phyloP scores from a whole-genome alignment of 306 rosid genomes.

The Spatholobus suberectus region DNA sequence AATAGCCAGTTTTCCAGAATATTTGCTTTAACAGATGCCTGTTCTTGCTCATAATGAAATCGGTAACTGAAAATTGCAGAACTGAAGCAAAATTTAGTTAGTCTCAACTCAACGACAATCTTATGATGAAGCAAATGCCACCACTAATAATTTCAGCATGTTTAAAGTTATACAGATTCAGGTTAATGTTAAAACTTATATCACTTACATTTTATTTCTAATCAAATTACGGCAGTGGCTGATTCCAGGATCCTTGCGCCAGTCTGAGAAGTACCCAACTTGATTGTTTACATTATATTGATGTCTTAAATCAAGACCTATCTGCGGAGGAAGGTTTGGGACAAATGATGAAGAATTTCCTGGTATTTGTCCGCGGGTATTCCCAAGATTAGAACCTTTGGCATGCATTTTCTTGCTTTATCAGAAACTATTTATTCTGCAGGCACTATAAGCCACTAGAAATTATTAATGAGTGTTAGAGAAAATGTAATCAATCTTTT shows the following conservation, averaged over 20 bases:
- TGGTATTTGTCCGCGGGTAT: background rate
- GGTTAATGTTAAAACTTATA: background rate
- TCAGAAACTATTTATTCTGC: slow-evolving; percentile 28
- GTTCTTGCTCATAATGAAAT: background rate
- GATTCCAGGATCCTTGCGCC: slow-evolving; percentile 40
- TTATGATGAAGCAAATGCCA: background rate
- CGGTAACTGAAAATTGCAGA: background rate
- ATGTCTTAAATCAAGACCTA: slow-evolving; percentile 21
- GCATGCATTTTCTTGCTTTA: slow-evolving; percentile 28
- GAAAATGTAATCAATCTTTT: background rate
- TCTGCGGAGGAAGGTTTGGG: background rate
- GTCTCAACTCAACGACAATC: slow-evolving; percentile 23
- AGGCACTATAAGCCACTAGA: background rate
- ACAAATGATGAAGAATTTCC: slow-evolving; percentile 3
- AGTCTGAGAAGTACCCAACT: slow-evolving; percentile 25
- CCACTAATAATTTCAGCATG: background rate
- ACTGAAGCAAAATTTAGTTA: slow-evolving; percentile 34
- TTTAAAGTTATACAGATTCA: background rate
- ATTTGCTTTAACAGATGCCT: background rate
- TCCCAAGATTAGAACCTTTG: background rate
- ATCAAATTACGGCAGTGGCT: background rate
- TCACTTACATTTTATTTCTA: slow-evolving; percentile 46
- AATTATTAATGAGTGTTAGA: background rate
- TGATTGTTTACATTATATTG: background rate
- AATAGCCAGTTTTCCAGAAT: slow-evolving; percentile 41